phyloP scores from a whole-genome alignment of 2,329 filamentous ascomycete species.

The Colletotrichum gigasporum region DNA sequence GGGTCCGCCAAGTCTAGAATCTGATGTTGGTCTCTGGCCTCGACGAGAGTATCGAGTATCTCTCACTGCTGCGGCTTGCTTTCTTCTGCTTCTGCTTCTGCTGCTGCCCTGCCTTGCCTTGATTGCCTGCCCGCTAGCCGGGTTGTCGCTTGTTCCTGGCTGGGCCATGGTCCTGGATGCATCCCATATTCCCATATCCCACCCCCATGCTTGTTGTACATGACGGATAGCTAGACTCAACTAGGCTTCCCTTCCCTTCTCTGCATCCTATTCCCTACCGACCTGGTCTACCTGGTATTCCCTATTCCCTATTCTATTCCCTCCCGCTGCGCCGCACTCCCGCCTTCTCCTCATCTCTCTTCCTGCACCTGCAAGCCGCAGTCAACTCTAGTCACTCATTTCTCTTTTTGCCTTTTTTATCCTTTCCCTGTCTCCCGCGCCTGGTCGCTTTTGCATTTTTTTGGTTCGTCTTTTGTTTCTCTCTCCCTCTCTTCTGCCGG shows the following conservation, averaged over 20 bases:
- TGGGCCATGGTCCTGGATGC: too few species aligned
- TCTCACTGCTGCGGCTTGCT: not conserved
- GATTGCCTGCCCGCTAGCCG: not conserved
- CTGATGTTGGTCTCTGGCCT: constrained; percentile 10
- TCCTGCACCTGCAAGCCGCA: constrained; percentile 20
- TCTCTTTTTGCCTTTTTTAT: constrained; percentile 10
- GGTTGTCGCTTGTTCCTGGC: not conserved
- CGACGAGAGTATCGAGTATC: too few species aligned
- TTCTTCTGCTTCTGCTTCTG: not conserved
- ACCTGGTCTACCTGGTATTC: not conserved
- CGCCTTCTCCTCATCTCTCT: constrained; percentile 18
- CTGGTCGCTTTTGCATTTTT: constrained; percentile 20
- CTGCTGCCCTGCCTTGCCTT: not conserved
- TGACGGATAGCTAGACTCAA: constrained; percentile 1
- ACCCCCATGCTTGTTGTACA: too few species aligned
- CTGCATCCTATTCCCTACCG: too few species aligned
- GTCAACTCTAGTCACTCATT: constrained; percentile 18
- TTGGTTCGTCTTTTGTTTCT: constrained; percentile 29
- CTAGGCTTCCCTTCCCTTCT: constrained; percentile 14
- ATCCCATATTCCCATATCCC: too few species aligned
- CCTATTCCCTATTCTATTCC: too few species aligned
- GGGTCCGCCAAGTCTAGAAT: constrained; percentile 25
- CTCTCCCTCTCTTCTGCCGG: not conserved
- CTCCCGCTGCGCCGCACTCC: constrained; percentile 22
- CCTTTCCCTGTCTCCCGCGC: constrained; percentile 20